Conservation (phyloP, 345 rosid genomes). For the Eucalyptus erythrocorys region DNA sequence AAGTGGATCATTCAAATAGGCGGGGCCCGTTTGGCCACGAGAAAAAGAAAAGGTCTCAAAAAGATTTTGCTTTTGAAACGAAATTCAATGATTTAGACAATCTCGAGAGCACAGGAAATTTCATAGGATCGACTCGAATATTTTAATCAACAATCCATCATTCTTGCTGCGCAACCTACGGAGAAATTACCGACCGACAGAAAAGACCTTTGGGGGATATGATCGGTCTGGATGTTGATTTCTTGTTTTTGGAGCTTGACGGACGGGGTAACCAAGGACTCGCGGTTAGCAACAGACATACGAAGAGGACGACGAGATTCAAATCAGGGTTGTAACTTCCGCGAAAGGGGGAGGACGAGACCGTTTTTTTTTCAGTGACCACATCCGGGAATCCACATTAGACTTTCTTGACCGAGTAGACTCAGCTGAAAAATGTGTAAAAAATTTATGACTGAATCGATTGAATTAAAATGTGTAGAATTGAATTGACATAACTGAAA, state of each 20-base stretch:
- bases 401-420: not conserved
- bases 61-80: not conserved
- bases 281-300: not conserved
- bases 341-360: too few species aligned
- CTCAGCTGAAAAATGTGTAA: not conserved
- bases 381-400: not conserved
- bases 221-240: not conserved
- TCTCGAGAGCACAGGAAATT: too few species aligned
- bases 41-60: too few species aligned
- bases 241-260: not conserved
- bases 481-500: not conserved
- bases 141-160: not conserved
- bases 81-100: too few species aligned
- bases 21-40: not conserved
- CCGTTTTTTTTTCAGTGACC: not conserved
- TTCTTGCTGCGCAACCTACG: not conserved
- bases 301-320: not conserved
- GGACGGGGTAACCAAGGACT: not conserved
- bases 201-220: not conserved
- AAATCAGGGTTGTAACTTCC: not conserved
- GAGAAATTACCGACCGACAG: too few species aligned
- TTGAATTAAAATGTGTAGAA: too few species aligned
- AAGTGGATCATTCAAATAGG: not conserved
- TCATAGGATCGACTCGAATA: not conserved
- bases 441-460: too few species aligned